Base-by-base conservation (phyloP, 2,329 filamentous ascomycete species). In the Claviceps maximensis region DNA sequence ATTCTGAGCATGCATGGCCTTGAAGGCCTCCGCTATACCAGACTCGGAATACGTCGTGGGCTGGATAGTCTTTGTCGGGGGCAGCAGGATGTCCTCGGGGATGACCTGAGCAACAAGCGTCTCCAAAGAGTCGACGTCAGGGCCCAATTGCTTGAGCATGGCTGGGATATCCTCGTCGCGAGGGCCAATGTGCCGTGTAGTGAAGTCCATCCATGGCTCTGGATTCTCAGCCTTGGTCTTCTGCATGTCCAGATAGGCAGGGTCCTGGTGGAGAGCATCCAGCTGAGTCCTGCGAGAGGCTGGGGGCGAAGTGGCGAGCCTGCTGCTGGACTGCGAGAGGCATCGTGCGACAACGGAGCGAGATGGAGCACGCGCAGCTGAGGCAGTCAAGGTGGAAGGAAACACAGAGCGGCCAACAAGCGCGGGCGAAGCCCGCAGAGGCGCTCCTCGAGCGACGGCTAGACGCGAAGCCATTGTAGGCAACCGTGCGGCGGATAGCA, bases 131-230 rank as follows among this genome's bases (percentile, higher is more conserved):
- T 76, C 73, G 10, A 76, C 84, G 0, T 87, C 86, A 19, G 89
- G 87, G 55, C 88, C 83, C 42, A 97, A 75, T 1, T 78, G 77
- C 61, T 83, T 79, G 55, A 96, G 81, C 91, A 97, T 96, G 63
- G 83, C 74, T 59, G 82, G 73, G 1, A 83, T 79, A 52, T 87
- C 83, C 46, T 76, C 72, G 36, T 83, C 76, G 50, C 84, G 83
- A 3, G 89, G 89, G 1, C 90, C 90, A 70, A 96, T 95, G 70
- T 96, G 91, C 49, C 91, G 82, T 54, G 85, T 78, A 53, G 86
- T 76, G 63, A 95, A 95, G 42, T 64, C 59, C 58, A 54, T 57
- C 60, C 59, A 62, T 27, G 61, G 59, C 47, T 57, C 50, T 15
- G 55, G 53, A 50, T 60, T 55, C 48, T 58, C 58, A 33, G 51